Evolutionary conservation across 2,329 filamentous ascomycete species (phyloP), one percentile per base, ranked within the genome.

Genomic region (Fonsecaea pedrosoi): DNA sequence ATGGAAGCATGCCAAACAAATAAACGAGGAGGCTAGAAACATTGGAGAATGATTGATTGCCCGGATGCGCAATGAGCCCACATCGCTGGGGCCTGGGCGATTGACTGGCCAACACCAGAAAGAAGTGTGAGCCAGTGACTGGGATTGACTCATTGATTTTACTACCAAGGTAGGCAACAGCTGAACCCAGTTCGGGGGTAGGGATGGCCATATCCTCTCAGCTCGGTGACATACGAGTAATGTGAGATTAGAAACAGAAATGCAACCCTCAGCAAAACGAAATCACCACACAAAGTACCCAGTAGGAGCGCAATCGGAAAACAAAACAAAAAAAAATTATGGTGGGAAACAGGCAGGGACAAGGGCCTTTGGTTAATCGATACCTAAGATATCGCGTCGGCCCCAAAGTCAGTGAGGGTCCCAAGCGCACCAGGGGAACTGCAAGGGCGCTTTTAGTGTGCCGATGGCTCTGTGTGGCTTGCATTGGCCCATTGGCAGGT

Each of bases 1-100:
- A 60, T 60, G 45, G 58, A 54, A 54, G 42, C 58, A 32, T 60
- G 30, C 59, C 45, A 50, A 50, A 50, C 45, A 50, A 50, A 25
- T 54, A 61, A 54, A 61, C 59, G 59, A 61, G 59, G n/a, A 30
- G 45, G 50, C 59, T 61, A 61, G 59, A 61, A 61, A 61, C 59
- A 38, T 25, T 53, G 34, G 48, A 61, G 59, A 61, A 61, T 40
- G 45, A 53, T 61, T 45, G 50, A 32, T 34, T 50, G 53, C 50
- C 53, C 45, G 34, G 53, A 35, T 53, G 32, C 48, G 45, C 18
- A 45, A 53, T 54, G 32, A 15, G 48, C 45, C 59, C 59, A 61
- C 59, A 53, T 34, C 10, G 15, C 59, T 40, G 59, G 18, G 13
- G 38, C n/a, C 15, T 12, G 3, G 21, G 45, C 45, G 37, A 21